Base-by-base conservation (phyloP, 768 basidiomycete species). In the Dioszegia crocea region DNA sequence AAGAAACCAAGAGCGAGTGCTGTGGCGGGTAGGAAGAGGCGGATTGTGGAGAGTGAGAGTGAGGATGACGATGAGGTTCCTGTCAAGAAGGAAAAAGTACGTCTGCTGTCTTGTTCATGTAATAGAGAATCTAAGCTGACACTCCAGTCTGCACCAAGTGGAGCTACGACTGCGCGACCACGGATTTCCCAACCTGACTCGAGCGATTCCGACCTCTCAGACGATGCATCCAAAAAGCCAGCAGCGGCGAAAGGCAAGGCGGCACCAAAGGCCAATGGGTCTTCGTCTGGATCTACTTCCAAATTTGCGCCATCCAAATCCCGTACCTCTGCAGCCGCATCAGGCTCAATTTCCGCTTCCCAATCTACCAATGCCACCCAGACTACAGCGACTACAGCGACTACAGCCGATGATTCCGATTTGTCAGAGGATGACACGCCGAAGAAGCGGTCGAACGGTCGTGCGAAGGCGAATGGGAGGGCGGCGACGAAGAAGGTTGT, bases 401-500 rank as follows among this genome's bases (percentile, higher is more conserved):
- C 16, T 9, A 38, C 36, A n/a, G n/a, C 36, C 9, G 14, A 16
- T 9, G 40, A 16, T 5, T 43, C 40, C 8, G 40, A 43, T 43
- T 43, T 24, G 4, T 68, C 70, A 3, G 74, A 75, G 23, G 76
- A 77, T 53, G 80, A 81, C 57, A 73, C 77, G 62, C 76, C 75
- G 40, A 82, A 80, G 73, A 82, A 81, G 61, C 21, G 36, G 16
- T 19, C 38, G 38, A 54, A 41, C 3, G 52, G 39, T 9, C 21
- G 12, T 4, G 49, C 31, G 5, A 44, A 54, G 5, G 44, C 10
- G 26, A 56, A 56, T 21, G 53, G 53, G 29, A 44, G 24, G 5
- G 38, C 10, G 10, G 50, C 38, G 31, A 26, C 6, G 31, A 23
- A n/a, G 30, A 40, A 81, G 67, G 51, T 12, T 61, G 57, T 30